These are phyloP conservation scores for Didymella segeticola DNA, from an alignment of 2,329 filamentous ascomycete species.

Conservation along the genomic window DNA sequence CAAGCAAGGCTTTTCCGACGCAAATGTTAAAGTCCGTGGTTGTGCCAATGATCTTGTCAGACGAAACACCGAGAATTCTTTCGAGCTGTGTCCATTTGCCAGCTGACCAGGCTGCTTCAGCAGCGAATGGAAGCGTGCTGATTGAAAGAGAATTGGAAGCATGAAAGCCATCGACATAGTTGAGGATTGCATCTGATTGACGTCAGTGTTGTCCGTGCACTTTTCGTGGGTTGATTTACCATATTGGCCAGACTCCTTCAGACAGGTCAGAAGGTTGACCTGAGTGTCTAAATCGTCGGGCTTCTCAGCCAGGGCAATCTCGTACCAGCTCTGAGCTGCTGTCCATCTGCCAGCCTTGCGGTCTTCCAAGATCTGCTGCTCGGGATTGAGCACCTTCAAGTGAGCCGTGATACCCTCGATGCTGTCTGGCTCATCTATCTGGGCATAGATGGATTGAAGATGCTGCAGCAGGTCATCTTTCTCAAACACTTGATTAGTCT, in stretches of 20 bases:
- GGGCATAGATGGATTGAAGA: constrained; percentile 91
- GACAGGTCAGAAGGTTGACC: constrained; percentile 81
- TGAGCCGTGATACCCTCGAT: constrained; percentile 93
- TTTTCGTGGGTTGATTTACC: constrained; percentile 59
- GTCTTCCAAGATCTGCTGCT: constrained; percentile 92
- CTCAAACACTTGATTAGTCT: constrained; percentile 58
- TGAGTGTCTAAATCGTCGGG: constrained; percentile 81
- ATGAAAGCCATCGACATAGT: constrained; percentile 81
- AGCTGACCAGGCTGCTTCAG: constrained; percentile 92
- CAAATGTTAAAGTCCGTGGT: constrained; percentile 81
- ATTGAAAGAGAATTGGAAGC: constrained; percentile 35
- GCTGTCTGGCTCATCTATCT: constrained; percentile 97
- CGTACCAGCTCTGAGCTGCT: constrained; percentile 96
- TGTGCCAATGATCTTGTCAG: constrained; percentile 46
- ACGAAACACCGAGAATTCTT: constrained; percentile 61
- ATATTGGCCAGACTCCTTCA: constrained; percentile 95
- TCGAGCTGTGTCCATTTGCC: constrained; percentile 79
- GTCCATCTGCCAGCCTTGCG: constrained; percentile 92
- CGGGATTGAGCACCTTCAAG: constrained; percentile 83
- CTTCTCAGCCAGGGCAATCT: constrained; percentile 81
- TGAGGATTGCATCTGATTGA: constrained; percentile 76
- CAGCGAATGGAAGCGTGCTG: constrained; percentile 77
- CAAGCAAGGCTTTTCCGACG: constrained; percentile 72
- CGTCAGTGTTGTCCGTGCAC: constrained; percentile 24
- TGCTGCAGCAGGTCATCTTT: constrained; percentile 72